A percentile compares a stretch with the other conserved stretches of the same genome.
phyloP scores from a whole-genome alignment of 2,329 filamentous ascomycete species.

The Penicillium frequentans region DNA sequence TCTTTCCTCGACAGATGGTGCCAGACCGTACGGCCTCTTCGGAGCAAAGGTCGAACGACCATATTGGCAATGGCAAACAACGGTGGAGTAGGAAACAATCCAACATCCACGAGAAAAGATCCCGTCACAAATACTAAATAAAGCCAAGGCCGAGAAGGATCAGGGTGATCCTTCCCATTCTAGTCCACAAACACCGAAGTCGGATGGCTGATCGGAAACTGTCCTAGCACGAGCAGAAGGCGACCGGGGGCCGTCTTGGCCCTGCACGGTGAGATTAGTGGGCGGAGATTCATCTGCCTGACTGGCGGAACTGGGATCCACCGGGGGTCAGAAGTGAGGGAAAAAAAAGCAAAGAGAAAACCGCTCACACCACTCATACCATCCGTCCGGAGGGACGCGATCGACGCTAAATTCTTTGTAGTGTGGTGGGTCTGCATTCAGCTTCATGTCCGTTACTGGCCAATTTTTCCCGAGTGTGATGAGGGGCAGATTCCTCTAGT shows the following conservation, averaged over 20 bases:
- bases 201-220: neutral
- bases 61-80: neutral
- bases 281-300: neutral
- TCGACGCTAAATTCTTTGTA: neutral
- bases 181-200: constrained; percentile 7
- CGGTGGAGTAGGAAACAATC: neutral
- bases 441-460: neutral
- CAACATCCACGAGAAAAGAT: neutral
- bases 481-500: neutral
- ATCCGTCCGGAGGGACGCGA: neutral
- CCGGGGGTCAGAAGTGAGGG: neutral
- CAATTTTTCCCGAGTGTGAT: neutral
- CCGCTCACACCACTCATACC: neutral
- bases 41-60: constrained; percentile 5
- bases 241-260: constrained; percentile 1
- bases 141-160: neutral
- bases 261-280: neutral
- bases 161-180: constrained; percentile 3
- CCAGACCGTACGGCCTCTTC: constrained; percentile 6
- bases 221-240: neutral
- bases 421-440: neutral
- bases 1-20: neutral
- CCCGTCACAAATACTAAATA: neutral
- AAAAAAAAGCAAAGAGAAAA: neutral
- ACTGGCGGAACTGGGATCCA: neutral